phyloP scores from a whole-genome alignment of 2,329 filamentous ascomycete genomes.

The Cercospora janseana region DNA sequence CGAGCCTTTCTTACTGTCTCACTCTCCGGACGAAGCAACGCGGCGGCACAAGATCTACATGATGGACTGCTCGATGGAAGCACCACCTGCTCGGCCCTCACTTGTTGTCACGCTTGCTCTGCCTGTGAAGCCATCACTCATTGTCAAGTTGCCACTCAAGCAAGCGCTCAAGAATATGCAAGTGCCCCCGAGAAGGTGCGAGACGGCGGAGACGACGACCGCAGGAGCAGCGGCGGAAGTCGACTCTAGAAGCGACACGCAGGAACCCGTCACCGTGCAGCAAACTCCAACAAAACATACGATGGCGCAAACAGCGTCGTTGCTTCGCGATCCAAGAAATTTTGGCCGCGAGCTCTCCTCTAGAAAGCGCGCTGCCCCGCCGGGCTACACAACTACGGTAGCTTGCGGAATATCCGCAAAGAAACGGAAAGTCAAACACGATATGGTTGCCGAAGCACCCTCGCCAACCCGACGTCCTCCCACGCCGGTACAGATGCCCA shows the following conservation, averaged over 20 bases:
- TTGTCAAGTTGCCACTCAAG: constrained; percentile 4
- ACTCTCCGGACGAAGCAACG: no score
- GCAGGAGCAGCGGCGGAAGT: neutral
- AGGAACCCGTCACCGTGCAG: neutral
- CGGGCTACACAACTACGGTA: constrained; percentile 1
- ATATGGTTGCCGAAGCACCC: no score
- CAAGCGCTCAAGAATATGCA: neutral
- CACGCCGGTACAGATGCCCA: neutral
- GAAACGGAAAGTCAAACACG: constrained; percentile 4
- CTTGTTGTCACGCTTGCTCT: neutral
- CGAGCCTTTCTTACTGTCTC: no score
- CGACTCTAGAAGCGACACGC: neutral
- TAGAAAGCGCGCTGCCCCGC: neutral
- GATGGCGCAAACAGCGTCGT: neutral
- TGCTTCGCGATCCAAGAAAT: constrained; percentile 3
- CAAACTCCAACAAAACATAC: neutral
- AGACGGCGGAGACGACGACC: neutral
- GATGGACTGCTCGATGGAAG: neutral
- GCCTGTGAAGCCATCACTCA: neutral
- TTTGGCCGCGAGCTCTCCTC: constrained; percentile 14
- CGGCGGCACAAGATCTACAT: no score
- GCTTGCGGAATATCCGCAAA: constrained; percentile 3
- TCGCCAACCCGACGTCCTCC: no score
- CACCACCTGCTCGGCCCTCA: neutral
- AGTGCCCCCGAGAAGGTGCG: neutral